phyloP scores from a whole-genome alignment of 371 early-diverging fungal species.

The Dichotomocladium elegans region DNA sequence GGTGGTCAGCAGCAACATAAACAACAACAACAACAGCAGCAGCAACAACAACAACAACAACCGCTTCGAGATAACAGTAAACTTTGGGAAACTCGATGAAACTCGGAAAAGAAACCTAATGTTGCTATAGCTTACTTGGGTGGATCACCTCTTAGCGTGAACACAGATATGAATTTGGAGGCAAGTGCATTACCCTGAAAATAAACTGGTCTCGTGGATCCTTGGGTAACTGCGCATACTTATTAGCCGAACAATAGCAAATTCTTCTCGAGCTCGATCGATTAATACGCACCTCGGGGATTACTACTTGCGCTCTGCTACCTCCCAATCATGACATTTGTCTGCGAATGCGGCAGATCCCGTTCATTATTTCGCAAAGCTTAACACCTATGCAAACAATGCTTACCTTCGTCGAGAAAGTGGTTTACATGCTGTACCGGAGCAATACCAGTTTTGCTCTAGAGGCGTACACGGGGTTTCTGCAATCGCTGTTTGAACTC shows the following conservation, averaged over 20 bases:
- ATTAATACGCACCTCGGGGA: slow-evolving; percentile 55
- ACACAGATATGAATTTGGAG: slow-evolving; percentile 6
- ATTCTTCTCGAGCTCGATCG: slow-evolving; percentile 77
- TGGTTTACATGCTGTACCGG: slow-evolving; percentile 77
- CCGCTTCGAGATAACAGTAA: not conserved
- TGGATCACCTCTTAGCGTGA: slow-evolving; percentile 3
- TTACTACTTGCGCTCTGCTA: slow-evolving; percentile 58
- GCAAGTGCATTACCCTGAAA: not conserved
- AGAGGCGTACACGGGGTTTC: slow-evolving; percentile 77
- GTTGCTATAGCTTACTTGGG: not conserved
- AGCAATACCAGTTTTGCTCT: slow-evolving; percentile 69
- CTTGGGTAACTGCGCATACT: too few species aligned
- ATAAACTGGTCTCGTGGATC: not conserved
- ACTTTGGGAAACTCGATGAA: not conserved
- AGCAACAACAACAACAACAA: not conserved
- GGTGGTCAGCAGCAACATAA: not conserved
- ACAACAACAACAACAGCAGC: slow-evolving; percentile 4
- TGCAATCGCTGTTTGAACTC: slow-evolving; percentile 77
- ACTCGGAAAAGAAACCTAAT: not conserved
- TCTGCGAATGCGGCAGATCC: slow-evolving; percentile 68
- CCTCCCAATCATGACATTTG: slow-evolving; percentile 83
- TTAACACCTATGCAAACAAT: slow-evolving; percentile 69
- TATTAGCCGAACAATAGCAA: slow-evolving; percentile 31
- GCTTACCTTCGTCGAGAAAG: slow-evolving; percentile 76
- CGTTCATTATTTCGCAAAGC: slow-evolving; percentile 61